Evolutionary conservation across 805 yeast genomes (phyloP).

Genomic region (Cyberlindnera mycetangii): DNA sequence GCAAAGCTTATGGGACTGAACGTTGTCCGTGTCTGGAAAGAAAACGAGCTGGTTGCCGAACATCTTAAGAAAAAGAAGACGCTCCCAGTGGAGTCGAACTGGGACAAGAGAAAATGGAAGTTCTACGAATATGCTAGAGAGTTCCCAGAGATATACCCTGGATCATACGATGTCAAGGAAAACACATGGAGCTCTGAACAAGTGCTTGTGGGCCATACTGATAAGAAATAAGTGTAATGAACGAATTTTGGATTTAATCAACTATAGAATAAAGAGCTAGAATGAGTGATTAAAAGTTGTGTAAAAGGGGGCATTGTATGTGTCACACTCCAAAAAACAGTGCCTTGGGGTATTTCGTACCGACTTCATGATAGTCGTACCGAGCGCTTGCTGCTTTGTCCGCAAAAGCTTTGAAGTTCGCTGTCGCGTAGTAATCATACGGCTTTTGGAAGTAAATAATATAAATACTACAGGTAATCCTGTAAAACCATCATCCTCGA

Average conservation of each 20-base stretch:
- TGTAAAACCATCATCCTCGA: too few species aligned
- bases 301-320: too few species aligned
- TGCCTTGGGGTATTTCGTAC: too few species aligned
- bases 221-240: not conserved
- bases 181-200: conserved; percentile 15
- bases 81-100: conserved; percentile 26
- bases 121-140: conserved; percentile 32
- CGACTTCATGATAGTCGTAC: too few species aligned
- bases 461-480: too few species aligned
- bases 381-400: too few species aligned
- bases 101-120: conserved; percentile 38
- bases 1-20: conserved; percentile 44
- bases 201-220: conserved; percentile 11
- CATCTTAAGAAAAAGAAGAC: conserved; percentile 19
- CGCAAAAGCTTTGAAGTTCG: too few species aligned
- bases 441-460: too few species aligned
- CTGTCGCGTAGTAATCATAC: too few species aligned
- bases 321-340: too few species aligned
- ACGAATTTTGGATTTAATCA: not conserved
- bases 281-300: too few species aligned
- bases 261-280: too few species aligned
- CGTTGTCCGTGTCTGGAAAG: conserved; percentile 44
- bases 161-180: conserved; percentile 20
- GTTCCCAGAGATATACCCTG: conserved; percentile 38
- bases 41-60: conserved; percentile 33